phyloP scores from a whole-genome alignment of 2,329 filamentous ascomycete species.

The Diplodia mutila region DNA sequence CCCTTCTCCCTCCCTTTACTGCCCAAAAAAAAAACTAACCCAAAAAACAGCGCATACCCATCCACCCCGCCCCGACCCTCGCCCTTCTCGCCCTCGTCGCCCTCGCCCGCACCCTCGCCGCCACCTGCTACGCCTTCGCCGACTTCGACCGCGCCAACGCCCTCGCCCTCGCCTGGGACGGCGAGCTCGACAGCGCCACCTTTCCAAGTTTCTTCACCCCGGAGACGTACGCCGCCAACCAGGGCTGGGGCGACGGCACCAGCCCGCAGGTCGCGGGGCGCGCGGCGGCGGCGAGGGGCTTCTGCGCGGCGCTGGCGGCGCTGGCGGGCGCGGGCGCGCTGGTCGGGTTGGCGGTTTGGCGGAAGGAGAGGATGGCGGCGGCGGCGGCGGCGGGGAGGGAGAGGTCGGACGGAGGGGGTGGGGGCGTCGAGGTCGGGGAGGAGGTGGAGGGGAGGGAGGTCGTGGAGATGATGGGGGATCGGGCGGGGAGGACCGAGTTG shows the following conservation, averaged over 20 bases:
- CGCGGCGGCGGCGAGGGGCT: conserved; percentile 43
- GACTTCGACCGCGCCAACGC: conserved; percentile 1
- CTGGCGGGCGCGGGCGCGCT: conserved; percentile 43
- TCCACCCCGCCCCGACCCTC: background rate
- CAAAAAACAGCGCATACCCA: background rate
- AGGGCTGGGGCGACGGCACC: conserved; percentile 4
- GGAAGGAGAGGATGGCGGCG: background rate
- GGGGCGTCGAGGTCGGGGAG: background rate
- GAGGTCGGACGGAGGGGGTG: background rate
- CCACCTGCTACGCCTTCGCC: background rate
- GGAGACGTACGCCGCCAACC: conserved; percentile 12
- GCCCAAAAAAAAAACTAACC: background rate
- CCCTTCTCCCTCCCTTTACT: background rate
- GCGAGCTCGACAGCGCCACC: background rate
- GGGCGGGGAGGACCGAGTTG: conserved; percentile 39
- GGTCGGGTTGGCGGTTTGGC: conserved; percentile 32
- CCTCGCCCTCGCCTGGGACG: conserved; percentile 4
- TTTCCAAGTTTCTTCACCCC: background rate
- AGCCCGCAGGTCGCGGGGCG: conserved; percentile 30
- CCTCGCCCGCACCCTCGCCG: conserved; percentile 6
- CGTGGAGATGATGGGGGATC: conserved; percentile 34
- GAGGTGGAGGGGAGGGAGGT: conserved; percentile 32
- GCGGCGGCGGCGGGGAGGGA: background rate
- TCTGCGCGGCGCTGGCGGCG: conserved; percentile 30
- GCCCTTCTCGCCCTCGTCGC: background rate